phyloP scores from a whole-genome alignment of 306 rosid species.

The Fagus sylvatica region DNA sequence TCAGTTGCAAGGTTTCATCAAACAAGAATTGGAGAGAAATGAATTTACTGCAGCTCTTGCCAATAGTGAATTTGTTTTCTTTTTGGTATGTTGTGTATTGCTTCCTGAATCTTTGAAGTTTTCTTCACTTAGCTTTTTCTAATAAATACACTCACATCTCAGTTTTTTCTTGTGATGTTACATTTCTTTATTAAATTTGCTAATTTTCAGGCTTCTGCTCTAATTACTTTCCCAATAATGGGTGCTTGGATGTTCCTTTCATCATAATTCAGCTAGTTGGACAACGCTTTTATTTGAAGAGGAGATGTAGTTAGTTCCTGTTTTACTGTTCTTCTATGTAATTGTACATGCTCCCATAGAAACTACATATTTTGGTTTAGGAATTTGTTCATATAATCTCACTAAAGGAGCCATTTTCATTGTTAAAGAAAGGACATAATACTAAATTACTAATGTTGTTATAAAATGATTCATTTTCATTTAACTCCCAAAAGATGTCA shows the following conservation, averaged over 20 bases:
- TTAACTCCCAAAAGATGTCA: too few species aligned
- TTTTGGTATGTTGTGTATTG: constrained; percentile 53
- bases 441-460: too few species aligned
- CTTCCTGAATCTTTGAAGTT: constrained; percentile 7
- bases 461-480: too few species aligned
- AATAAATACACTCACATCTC: neutral
- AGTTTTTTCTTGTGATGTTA: neutral
- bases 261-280: constrained; percentile 37
- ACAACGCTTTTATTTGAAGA: constrained; percentile 1
- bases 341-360: too few species aligned
- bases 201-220: constrained; percentile 72
- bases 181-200: constrained; percentile 29
- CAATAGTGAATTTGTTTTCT: constrained; percentile 67
- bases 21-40: constrained; percentile 62
- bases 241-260: constrained; percentile 76
- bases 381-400: too few species aligned
- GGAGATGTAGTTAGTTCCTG: neutral
- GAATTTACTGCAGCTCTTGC: constrained; percentile 59
- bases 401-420: too few species aligned
- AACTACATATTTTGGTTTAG: too few species aligned
- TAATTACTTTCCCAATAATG: constrained; percentile 67
- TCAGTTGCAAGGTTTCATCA: constrained; percentile 77
- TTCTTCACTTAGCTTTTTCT: neutral
- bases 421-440: too few species aligned
- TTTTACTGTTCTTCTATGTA: constrained; percentile 1